These are phyloP conservation scores for Inonotus hispidus DNA, from an alignment of 1,284 basidiomycete genomes.

Conservation along the genomic window DNA sequence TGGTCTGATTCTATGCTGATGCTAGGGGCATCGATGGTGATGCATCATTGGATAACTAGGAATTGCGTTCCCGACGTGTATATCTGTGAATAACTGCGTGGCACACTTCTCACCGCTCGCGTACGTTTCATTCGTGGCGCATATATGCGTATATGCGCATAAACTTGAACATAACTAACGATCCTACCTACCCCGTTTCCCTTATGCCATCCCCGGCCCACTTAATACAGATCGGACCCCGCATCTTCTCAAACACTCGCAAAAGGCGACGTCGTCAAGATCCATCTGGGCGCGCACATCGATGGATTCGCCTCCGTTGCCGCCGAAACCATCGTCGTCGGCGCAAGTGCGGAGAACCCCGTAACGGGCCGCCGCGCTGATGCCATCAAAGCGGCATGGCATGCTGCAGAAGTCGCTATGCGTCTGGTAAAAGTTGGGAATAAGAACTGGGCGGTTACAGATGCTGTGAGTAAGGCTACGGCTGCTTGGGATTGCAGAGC, in stretches of 20 bases:
- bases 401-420: slow-evolving; percentile 89
- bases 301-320: slow-evolving; percentile 88
- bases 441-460: slow-evolving; percentile 94
- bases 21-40: neutral
- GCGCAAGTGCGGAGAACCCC: slow-evolving; percentile 64
- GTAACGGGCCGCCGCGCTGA: slow-evolving; percentile 86
- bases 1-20: neutral
- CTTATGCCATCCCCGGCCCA: neutral
- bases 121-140: slow-evolving; percentile 37
- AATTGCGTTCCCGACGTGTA: slow-evolving; percentile 88
- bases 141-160: slow-evolving; percentile 11
- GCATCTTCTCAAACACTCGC: slow-evolving; percentile 64
- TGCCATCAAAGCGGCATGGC: slow-evolving; percentile 89
- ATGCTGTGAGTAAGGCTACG: slow-evolving; percentile 73
- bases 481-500: slow-evolving; percentile 79
- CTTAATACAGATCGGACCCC: slow-evolving; percentile 55
- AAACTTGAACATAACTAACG: neutral
- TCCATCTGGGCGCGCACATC: slow-evolving; percentile 95
- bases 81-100: slow-evolving; percentile 89
- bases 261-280: slow-evolving; percentile 91
- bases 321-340: slow-evolving; percentile 89
- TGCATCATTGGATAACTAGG: slow-evolving; percentile 40
- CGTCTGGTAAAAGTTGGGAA: slow-evolving; percentile 82
- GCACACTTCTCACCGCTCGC: slow-evolving; percentile 78
- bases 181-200: neutral